These are phyloP conservation scores for Groenewaldozyma auringiensis DNA, from an alignment of 1,139 yeast genomes.

Conservation along the genomic window DNA sequence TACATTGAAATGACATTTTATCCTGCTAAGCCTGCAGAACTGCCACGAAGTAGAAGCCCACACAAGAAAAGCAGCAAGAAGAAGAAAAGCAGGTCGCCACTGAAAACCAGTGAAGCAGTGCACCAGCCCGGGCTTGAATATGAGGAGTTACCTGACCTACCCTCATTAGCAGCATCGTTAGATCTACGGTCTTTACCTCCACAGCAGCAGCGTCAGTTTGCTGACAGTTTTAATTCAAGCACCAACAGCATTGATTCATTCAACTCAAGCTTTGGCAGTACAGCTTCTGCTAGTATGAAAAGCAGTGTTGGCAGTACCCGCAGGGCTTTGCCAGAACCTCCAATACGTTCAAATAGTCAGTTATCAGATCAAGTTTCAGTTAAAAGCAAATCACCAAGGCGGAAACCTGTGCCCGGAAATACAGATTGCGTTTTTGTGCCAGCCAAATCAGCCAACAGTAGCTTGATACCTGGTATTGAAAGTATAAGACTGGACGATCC, in stretches of 20 bases:
- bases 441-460: background rate
- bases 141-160: slow-evolving; percentile 4
- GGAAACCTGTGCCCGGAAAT: background rate
- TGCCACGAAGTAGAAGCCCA: slow-evolving; percentile 19
- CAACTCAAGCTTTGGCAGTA: background rate
- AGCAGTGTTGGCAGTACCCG: background rate
- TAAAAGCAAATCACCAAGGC: background rate
- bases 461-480: slow-evolving; percentile 1
- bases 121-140: slow-evolving; percentile 5
- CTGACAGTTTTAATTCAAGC: background rate
- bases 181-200: slow-evolving; percentile 1
- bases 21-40: slow-evolving; percentile 38
- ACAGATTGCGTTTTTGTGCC: background rate
- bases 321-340: background rate
- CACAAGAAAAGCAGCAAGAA: slow-evolving; percentile 4
- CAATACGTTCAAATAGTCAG: background rate
- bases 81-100: background rate
- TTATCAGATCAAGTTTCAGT: background rate
- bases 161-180: slow-evolving; percentile 2
- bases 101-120: background rate
- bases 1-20: slow-evolving; percentile 89
- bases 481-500: slow-evolving; percentile 5
- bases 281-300: background rate
- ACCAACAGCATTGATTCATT: background rate
- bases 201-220: background rate